Base-by-base conservation (phyloP, 495 filamentous ascomycete species). In the Apiosordaria backusii region DNA sequence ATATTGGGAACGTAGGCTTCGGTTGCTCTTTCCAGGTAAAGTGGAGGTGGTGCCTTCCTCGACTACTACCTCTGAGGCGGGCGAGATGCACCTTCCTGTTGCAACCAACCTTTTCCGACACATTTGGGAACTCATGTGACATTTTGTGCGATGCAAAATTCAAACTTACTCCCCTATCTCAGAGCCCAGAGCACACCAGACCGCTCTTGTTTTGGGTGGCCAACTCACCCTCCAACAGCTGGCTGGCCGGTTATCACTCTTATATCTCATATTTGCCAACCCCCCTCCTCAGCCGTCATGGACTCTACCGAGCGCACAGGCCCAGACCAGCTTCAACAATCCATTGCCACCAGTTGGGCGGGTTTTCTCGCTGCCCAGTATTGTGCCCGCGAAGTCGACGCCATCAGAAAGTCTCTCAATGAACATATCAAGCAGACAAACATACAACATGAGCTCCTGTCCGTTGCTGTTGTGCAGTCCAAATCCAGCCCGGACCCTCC, bases 301-400 rank as follows among this genome's bases (percentile, higher is more conserved):
- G 35, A 45, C 35, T 13, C 35, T 15, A 18, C 35, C 35, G 9
- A 6, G 35, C 9, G 16, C 35, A 13, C 35, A 45, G 35, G 35
- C 16, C 9, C 22, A 23, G 68, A 71, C 57, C 59, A 29, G 3
- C 57, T 73, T 21, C 67, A 68, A n/a, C 59, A 65, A 18, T 66
- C 69, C 1, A 58, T 73, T 16, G 54, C 60, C 68, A 69, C 22
- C 66, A 62, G 60, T 15, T 76, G 74, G 74, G 40, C 67, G 45
- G 66, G 62, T 45, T 76, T 71, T 50, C 67, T 76, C 54, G 57
- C 50, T n/a, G 66, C 71, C 23, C 72, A 73, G 50, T 66, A 76
- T 40, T 71, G 59, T 62, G 67, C 29, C 35, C 53, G 64, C 7
- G 71, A 75, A 40, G 27, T 76, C 27, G 23, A 21, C 16, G 52